These are phyloP conservation scores for Diaporthe ilicicola DNA, from an alignment of 2,329 filamentous ascomycete species.

Conservation along the genomic window DNA sequence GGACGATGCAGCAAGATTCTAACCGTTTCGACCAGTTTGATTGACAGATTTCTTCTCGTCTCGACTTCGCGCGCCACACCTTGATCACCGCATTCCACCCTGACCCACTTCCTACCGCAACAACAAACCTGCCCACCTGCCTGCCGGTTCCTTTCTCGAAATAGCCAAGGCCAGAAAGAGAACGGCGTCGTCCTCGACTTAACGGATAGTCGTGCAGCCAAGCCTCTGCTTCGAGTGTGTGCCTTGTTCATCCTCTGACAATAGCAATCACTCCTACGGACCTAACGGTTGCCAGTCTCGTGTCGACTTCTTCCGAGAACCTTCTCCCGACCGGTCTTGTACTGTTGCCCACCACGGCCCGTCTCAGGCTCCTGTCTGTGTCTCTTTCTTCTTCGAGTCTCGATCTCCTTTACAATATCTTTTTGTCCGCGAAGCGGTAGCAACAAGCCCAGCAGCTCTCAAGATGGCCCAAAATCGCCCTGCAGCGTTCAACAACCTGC, in stretches of 20 bases:
- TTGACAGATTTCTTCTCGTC: slow-evolving; percentile 24
- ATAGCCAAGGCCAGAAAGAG: slow-evolving; percentile 1
- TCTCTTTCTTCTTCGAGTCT: slow-evolving; percentile 35
- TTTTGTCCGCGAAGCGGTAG: slow-evolving; percentile 37
- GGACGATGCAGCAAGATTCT: slow-evolving; percentile 22
- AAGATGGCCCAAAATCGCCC: slow-evolving; percentile 91
- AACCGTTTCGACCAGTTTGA: slow-evolving; percentile 26
- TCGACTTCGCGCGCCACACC: slow-evolving; percentile 19
- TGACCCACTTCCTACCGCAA: slow-evolving; percentile 19
- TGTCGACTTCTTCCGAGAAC: slow-evolving; percentile 8
- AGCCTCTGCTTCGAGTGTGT: neutral
- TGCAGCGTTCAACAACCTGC: slow-evolving; percentile 84
- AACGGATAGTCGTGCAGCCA: neutral
- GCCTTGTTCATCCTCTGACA: neutral
- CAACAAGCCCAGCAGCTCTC: slow-evolving; percentile 35
- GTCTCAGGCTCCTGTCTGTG: slow-evolving; percentile 37
- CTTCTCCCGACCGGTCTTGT: neutral
- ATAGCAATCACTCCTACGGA: slow-evolving; percentile 16
- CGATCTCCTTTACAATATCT: slow-evolving; percentile 29
- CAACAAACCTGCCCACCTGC: slow-evolving; percentile 21
- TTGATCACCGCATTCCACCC: slow-evolving; percentile 27
- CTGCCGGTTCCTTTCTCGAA: slow-evolving; percentile 21
- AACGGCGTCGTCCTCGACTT: slow-evolving; percentile 3
- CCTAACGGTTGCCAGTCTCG: slow-evolving; percentile 16
- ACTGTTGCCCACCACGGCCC: slow-evolving; percentile 46